These are phyloP conservation scores for Malania oleifera DNA, from an alignment of 164 flowering plant genomes.

Conservation along the genomic window DNA sequence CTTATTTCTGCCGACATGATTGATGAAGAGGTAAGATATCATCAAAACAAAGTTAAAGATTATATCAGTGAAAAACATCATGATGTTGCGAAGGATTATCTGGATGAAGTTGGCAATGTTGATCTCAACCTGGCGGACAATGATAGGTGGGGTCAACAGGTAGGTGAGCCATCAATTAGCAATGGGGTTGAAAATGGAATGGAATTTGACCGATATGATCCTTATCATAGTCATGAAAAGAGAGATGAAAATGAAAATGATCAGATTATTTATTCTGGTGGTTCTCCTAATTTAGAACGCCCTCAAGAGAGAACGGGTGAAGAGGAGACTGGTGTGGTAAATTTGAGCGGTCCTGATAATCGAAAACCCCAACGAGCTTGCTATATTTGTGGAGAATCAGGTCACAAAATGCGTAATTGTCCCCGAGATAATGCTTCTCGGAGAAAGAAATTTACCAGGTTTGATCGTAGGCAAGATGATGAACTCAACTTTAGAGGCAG, in stretches of 20 bases:
- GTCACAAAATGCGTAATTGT: conserved; percentile 38
- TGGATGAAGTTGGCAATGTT: conserved; percentile 20
- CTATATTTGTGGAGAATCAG: conserved; percentile 34
- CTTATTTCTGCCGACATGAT: conserved; percentile 12
- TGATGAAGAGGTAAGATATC: conserved; percentile 18
- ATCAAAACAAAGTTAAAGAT: conserved; percentile 14
- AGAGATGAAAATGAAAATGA: conserved; percentile 25
- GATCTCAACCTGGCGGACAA: conserved; percentile 22
- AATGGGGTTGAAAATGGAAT: conserved; percentile 24
- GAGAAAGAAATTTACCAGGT: conserved; percentile 18
- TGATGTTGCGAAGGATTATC: conserved; percentile 11
- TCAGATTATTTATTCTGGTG: conserved; percentile 14
- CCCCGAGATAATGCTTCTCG: conserved; percentile 19
- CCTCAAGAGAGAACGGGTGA: conserved; percentile 17
- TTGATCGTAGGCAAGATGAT: conserved; percentile 16
- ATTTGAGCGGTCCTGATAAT: conserved; percentile 7
- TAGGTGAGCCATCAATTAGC: conserved; percentile 15
- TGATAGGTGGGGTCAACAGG: conserved; percentile 46
- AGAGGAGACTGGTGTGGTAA: conserved; percentile 6
- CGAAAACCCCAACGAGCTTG: conserved; percentile 22
- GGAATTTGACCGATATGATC: conserved; percentile 45
- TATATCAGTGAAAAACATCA: conserved; percentile 17
- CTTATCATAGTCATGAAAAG: conserved; percentile 27
- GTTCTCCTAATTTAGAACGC: conserved; percentile 16
- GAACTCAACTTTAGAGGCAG: conserved; percentile 15